These are phyloP conservation scores for Echium plantagineum DNA, from an alignment of 257 asterid genomes.

Conservation along the genomic window DNA sequence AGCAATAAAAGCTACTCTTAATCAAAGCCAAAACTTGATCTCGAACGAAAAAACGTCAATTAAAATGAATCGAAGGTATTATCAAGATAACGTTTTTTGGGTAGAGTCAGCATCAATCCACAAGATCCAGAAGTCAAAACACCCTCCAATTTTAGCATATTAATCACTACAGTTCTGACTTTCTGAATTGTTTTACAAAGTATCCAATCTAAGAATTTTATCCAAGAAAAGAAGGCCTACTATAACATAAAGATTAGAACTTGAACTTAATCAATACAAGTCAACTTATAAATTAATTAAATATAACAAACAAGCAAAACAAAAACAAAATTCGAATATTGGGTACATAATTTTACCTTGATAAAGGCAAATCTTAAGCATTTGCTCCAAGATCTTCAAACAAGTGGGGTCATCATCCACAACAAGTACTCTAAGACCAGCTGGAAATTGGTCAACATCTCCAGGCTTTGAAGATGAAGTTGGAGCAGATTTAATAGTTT, in stretches of 20 bases:
- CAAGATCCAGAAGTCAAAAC: background rate
- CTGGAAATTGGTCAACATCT: conserved; percentile 32
- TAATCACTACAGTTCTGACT: background rate
- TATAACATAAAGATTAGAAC: background rate
- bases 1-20: no score
- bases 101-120: background rate
- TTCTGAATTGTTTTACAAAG: no score
- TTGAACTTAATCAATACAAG: background rate
- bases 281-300: background rate
- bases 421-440: conserved; percentile 55
- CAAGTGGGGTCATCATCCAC: conserved; percentile 62
- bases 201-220: no score
- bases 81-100: background rate
- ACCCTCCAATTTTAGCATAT: background rate
- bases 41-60: no score
- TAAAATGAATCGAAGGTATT: no score
- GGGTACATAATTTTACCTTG: conserved; percentile 25
- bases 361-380: conserved; percentile 57
- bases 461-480: background rate
- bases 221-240: background rate
- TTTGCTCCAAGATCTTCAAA: conserved; percentile 39
- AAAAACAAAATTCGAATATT: background rate
- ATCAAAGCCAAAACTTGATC: no score
- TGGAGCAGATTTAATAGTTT: background rate
- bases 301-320: background rate